Percentiles rank a stretch among this genome's conserved stretches.
These are phyloP conservation scores for Pulveroboletus sp. DNA, from an alignment of 768 basidiomycete species.

Conservation along the genomic window DNA sequence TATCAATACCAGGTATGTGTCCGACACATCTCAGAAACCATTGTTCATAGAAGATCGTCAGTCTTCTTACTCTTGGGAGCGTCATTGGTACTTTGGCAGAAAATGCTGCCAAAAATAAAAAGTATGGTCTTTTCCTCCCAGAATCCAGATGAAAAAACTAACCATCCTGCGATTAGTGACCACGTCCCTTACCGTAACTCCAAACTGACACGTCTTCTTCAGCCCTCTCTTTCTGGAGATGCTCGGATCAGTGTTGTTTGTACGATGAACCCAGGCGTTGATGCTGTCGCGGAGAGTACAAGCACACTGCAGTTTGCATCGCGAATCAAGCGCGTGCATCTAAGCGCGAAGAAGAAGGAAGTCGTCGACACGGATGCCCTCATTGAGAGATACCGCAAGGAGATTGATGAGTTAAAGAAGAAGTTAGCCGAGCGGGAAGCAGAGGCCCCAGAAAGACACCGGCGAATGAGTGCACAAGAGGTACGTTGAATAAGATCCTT, in stretches of 20 bases:
- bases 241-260: slow-evolving; percentile 96
- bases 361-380: slow-evolving; percentile 90
- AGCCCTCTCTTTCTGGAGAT: slow-evolving; percentile 93
- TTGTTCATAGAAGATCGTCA: slow-evolving; percentile 26
- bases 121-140: slow-evolving; percentile 34
- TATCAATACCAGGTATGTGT: slow-evolving; percentile 80
- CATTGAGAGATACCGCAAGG: slow-evolving; percentile 90
- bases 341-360: slow-evolving; percentile 91
- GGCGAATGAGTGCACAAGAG: slow-evolving; percentile 46
- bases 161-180: slow-evolving; percentile 43
- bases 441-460: slow-evolving; percentile 48
- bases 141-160: background rate
- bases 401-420: slow-evolving; percentile 86
- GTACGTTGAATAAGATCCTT: slow-evolving; percentile 16
- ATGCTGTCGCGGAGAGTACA: slow-evolving; percentile 78
- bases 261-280: slow-evolving; percentile 84
- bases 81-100: slow-evolving; percentile 93
- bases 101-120: slow-evolving; percentile 75
- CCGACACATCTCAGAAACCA: too few relatives aligned
- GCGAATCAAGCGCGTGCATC: slow-evolving; percentile 83
- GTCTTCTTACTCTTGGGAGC: slow-evolving; percentile 86
- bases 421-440: slow-evolving; percentile 70
- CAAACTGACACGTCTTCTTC: slow-evolving; percentile 90
- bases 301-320: slow-evolving; percentile 91
- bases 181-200: slow-evolving; percentile 96